These are phyloP conservation scores for Penicillium taxi DNA, from an alignment of 495 filamentous ascomycete genomes.

Conservation along the genomic window DNA sequence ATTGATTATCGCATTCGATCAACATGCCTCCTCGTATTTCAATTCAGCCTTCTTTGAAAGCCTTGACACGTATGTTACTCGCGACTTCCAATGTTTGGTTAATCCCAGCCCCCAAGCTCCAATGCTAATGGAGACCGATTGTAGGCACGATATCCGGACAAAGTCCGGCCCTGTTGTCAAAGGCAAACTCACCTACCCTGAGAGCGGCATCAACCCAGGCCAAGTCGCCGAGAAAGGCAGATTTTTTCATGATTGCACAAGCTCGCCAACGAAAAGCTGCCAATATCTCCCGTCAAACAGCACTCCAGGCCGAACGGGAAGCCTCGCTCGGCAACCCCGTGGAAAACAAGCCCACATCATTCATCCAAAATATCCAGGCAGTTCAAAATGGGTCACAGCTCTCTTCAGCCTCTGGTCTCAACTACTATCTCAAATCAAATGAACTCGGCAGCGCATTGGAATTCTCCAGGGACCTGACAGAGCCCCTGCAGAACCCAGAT, in stretches of 20 bases:
- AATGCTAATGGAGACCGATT: slow-evolving; percentile 5
- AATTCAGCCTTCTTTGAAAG: slow-evolving; percentile 52
- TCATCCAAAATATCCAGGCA: slow-evolving; percentile 72
- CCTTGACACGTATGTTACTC: slow-evolving; percentile 49
- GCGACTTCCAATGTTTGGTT: background rate
- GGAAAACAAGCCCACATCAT: slow-evolving; percentile 67
- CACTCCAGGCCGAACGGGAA: slow-evolving; percentile 53
- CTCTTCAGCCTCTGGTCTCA: slow-evolving; percentile 41
- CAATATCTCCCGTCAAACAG: slow-evolving; percentile 64
- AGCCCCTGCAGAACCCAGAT: slow-evolving; percentile 38
- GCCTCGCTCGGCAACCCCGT: slow-evolving; percentile 65
- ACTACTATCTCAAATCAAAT: slow-evolving; percentile 60
- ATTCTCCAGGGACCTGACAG: slow-evolving; percentile 54
- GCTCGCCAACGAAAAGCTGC: slow-evolving; percentile 70
- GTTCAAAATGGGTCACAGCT: slow-evolving; percentile 23
- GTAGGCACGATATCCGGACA: slow-evolving; percentile 29
- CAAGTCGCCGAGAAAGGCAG: slow-evolving; percentile 30
- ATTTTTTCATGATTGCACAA: slow-evolving; percentile 48
- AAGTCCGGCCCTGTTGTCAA: slow-evolving; percentile 23
- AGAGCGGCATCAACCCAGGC: slow-evolving; percentile 34
- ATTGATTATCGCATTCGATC: slow-evolving; percentile 10
- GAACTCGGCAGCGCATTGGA: slow-evolving; percentile 59
- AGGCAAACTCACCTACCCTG: slow-evolving; percentile 24
- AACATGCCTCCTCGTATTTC: slow-evolving; percentile 72
- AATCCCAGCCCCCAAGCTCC: too few species aligned